Conservation (phyloP, 2,329 filamentous ascomycete species). For the Neoscytalidium dimidiatum region DNA sequence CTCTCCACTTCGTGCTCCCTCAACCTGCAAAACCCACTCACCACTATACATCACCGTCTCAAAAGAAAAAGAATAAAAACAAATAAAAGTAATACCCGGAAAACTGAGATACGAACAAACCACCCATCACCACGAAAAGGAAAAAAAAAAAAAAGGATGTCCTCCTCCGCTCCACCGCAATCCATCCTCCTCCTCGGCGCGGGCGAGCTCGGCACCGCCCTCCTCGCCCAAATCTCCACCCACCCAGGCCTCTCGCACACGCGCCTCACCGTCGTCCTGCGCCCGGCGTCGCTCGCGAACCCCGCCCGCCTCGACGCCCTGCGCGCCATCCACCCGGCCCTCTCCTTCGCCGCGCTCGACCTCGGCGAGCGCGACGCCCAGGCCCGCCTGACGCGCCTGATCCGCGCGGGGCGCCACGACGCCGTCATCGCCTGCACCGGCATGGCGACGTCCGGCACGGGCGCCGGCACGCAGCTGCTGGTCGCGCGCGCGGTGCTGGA, state of each 20-base stretch:
- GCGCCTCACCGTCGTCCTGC: conserved; percentile 57
- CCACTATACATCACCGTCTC: not conserved
- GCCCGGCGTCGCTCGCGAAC: conserved; percentile 47
- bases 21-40: not conserved
- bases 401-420: conserved; percentile 48
- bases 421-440: conserved; percentile 64
- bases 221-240: conserved; percentile 53
- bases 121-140: not conserved
- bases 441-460: conserved; percentile 52
- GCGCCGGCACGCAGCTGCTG: conserved; percentile 58
- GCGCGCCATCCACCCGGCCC: not conserved
- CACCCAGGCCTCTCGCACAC: conserved; percentile 43
- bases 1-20: too few species aligned
- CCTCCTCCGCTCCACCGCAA: not conserved
- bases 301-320: conserved; percentile 29
- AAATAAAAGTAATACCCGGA: not conserved
- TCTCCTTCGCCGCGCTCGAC: conserved; percentile 33
- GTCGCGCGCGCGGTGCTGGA: conserved; percentile 57
- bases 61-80: not conserved
- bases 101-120: too few species aligned
- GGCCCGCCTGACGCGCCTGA: conserved; percentile 29
- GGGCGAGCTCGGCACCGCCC: conserved; percentile 64
- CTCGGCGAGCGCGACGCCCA: conserved; percentile 47
- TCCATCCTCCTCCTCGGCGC: conserved; percentile 63
- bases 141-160: not conserved